Base-by-base conservation (phyloP, 257 asterid species). In the Capsicum pubescens region DNA sequence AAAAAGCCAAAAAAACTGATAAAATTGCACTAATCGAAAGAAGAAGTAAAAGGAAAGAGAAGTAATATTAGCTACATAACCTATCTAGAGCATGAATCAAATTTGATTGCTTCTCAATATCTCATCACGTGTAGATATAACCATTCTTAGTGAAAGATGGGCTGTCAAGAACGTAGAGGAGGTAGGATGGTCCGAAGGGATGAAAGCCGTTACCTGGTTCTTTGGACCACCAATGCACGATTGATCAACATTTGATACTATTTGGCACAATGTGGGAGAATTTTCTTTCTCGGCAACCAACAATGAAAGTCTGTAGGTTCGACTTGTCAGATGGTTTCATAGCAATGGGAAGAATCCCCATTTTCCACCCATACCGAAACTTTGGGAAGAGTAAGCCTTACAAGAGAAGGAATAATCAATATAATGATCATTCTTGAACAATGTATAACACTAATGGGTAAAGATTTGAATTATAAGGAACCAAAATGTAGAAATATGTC, bases 301-400 rank as follows among this genome's bases (percentile, higher is more conserved):
- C 92, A 95, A 92, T 91, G 86, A 93, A 90, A 70, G 98, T 95
- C 86, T 90, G 95, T 74, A 97, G 91, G 88, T 91, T 89, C 44
- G 84, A 80, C 86, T 85, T 85, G 71, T 84, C 84, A 21, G 90
- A 84, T 87, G 93, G 84, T 84, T 88, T 90, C 88, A 85, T 87
- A 88, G 91, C 84, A 86, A 97, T 84, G 64, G 90, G 92, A 88
- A 91, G 88, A 84, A 96, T 74, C 84, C 93, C 91, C 93, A 92
- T 84, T 87, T 89, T 93, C 99, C 99, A 96, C 84, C 99, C 97
- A 92, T 89, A 87, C 55, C 98, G 97, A 68, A 92, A 94, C 93
- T 90, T 93, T n/a, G 87, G 89, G 35, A 96, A 91, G 82, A 96
- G 95, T 59, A 95, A 85, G 86, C 90, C 99, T 96, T 90, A 70